Evolutionary conservation across 108 stramenopile species (phyloP), one percentile per base, ranked within the genome.

Genomic region (Nitzschia inconspicua): DNA sequence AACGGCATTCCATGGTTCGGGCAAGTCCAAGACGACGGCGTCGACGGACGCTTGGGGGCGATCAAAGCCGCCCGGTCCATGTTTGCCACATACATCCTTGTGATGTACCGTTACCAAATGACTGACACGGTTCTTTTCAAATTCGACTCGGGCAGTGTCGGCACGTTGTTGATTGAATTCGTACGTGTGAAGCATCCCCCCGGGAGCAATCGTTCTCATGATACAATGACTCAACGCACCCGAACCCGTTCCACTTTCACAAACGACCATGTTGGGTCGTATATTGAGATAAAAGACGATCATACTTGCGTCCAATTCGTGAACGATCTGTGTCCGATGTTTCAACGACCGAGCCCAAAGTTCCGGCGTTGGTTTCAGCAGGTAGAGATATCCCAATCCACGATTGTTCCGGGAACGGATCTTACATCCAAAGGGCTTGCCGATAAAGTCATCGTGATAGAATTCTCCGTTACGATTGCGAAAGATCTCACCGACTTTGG

Each of bases 271-370:
- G 51, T 95, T 93, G 9, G 95, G 95, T n/a, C 65, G 47, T 48
- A 98, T 57, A 61, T 95, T 47, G 11, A 98, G 69, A 25, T 91
- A 66, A 44, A 78, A 80, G 1, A 79, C 67, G 35, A 98, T 89
- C 76, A 91, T 86, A 41, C 75, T 72, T 19, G 85, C 81, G 76
- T 98, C 95, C 27, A 95, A 57, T 48, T 87, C 84, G 60, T 95
- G 94, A 8, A 95, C 82, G 65, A 98, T 96, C 58, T 96, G 95
- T 6, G 97, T 98, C 32, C 97, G 78, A 67, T 94, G 93, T 9
- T 75, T 78, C 32, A 95, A 48, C 29, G 75, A 79, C n/a, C 77
- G 74, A 27, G 83, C 62, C 95, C 95, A 98, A 27, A 96, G 54
- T 67, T 98, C 97, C 1, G 95, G 89, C 19, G 97, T 96, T 13